These are phyloP conservation scores for Termitomyces sp. DNA, from an alignment of 768 basidiomycete species.

Conservation along the genomic window DNA sequence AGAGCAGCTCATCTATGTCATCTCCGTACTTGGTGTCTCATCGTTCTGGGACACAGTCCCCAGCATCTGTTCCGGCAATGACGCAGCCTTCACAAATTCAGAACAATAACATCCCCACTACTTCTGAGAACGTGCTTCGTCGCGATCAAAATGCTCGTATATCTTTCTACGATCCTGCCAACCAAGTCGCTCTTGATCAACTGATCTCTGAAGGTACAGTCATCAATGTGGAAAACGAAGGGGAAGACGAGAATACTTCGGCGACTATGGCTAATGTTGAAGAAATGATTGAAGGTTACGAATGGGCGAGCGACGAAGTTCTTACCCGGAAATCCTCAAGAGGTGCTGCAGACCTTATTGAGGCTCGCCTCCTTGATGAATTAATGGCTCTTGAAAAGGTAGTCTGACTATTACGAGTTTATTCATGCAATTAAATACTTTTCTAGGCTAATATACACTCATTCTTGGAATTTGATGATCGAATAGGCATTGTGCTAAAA, in stretches of 20 bases:
- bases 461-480: slow-evolving; percentile 93
- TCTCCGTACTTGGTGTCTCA: slow-evolving; percentile 15
- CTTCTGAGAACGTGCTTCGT: slow-evolving; percentile 33
- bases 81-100: slow-evolving; percentile 15
- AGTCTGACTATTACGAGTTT: neutral
- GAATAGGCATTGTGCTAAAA: slow-evolving; percentile 79
- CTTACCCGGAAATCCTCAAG: slow-evolving; percentile 56
- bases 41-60: slow-evolving; percentile 18
- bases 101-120: neutral
- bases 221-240: slow-evolving; percentile 40
- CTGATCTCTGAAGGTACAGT: slow-evolving; percentile 47
- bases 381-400: slow-evolving; percentile 93
- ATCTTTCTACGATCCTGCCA: slow-evolving; percentile 77
- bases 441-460: slow-evolving; percentile 92
- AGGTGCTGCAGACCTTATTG: slow-evolving; percentile 86
- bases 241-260: slow-evolving; percentile 69
- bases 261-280: slow-evolving; percentile 90
- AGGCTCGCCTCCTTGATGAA: slow-evolving; percentile 84
- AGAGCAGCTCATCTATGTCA: neutral
- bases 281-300: slow-evolving; percentile 98
- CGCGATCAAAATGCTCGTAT: slow-evolving; percentile 66
- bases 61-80: slow-evolving; percentile 21
- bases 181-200: slow-evolving; percentile 69
- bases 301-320: slow-evolving; percentile 87
- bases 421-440: neutral